Evolutionary conservation across 2,329 filamentous ascomycete species (phyloP).

Genomic region (Aspergillus spinulosporus): DNA sequence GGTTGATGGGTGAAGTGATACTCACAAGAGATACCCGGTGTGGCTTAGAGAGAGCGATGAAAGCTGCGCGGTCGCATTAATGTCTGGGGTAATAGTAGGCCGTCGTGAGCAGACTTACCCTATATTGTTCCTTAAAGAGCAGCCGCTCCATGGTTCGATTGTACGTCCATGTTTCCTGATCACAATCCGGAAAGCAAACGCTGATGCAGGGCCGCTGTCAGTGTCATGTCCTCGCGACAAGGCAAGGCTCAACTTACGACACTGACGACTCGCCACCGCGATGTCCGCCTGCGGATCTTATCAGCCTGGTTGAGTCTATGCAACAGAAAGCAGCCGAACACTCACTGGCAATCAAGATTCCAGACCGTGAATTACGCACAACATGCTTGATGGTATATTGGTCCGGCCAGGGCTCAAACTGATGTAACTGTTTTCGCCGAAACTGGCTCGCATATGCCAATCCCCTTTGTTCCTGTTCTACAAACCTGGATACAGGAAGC

Average conservation of each 20-base stretch:
- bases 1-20: background rate
- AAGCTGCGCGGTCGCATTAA: constrained; percentile 26
- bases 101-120: constrained; percentile 24
- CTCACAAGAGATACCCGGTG: constrained; percentile 38
- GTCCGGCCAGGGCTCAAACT: constrained; percentile 31
- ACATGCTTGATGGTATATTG: constrained; percentile 34
- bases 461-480: constrained; percentile 30
- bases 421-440: constrained; percentile 31
- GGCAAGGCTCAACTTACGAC: constrained; percentile 29
- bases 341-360: constrained; percentile 40
- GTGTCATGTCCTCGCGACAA: constrained; percentile 10
- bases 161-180: constrained; percentile 35
- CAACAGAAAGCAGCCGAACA: constrained; percentile 1
- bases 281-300: constrained; percentile 27
- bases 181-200: constrained; percentile 35
- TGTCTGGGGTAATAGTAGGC: background rate
- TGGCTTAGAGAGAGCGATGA: constrained; percentile 40
- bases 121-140: constrained; percentile 34
- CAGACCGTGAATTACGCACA: constrained; percentile 36
- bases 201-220: constrained; percentile 21
- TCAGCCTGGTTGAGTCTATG: constrained; percentile 19
- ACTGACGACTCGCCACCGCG: constrained; percentile 32
- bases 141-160: constrained; percentile 35
- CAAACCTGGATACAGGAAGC: constrained; percentile 17
- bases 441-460: constrained; percentile 36